These are phyloP conservation scores for Botrytis elliptica DNA, from an alignment of 2,329 filamentous ascomycete genomes.

Conservation along the genomic window DNA sequence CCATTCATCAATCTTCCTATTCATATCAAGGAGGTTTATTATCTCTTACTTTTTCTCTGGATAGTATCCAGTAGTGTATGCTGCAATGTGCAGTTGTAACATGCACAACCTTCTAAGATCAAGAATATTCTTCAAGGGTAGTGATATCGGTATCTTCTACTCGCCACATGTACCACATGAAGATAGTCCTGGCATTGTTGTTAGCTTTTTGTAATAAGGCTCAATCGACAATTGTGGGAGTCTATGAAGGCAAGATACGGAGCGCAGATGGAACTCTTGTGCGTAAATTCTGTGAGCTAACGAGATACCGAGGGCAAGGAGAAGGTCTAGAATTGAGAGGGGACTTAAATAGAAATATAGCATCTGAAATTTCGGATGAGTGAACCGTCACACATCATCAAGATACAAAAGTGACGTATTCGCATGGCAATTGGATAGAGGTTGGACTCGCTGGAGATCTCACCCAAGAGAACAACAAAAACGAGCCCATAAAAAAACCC, in stretches of 20 bases:
- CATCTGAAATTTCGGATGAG: not conserved
- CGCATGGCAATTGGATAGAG: not conserved
- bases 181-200: conserved; percentile 63
- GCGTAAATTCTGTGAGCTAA: not conserved
- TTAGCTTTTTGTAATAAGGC: not conserved
- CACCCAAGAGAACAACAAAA: too few relatives aligned
- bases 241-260: not conserved
- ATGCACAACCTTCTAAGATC: not conserved
- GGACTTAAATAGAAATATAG: not conserved
- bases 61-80: too few relatives aligned
- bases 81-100: not conserved
- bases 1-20: not conserved
- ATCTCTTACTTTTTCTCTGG: not conserved
- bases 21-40: accelerated
- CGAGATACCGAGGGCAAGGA: not conserved
- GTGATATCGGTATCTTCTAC: conserved; percentile 76
- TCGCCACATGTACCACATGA: conserved; percentile 99
- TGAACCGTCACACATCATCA: not conserved
- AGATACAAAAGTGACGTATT: not conserved
- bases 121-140: conserved; percentile 46
- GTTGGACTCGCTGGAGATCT: not conserved
- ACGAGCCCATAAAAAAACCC: conserved; percentile 30
- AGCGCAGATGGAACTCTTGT: not conserved
- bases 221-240: not conserved
- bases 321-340: not conserved